Base-by-base conservation (phyloP, 169 alveolate species). In the Plasmodium malariae region DNA sequence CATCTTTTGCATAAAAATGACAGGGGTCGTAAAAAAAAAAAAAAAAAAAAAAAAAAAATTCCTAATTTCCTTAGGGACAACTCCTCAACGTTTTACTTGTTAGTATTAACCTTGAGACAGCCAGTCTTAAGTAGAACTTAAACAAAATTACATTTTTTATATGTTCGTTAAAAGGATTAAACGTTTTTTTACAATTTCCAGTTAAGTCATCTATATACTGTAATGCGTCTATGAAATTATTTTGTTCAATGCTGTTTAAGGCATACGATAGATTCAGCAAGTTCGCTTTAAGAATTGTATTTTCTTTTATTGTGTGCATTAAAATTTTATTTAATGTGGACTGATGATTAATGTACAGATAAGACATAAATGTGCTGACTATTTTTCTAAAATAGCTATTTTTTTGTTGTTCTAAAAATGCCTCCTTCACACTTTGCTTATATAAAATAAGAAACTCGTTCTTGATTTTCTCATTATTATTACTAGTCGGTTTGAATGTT, bases 211-310 rank as follows among this genome's bases (percentile, higher is more conserved):
- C 67, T 51, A 69, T 83, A 54, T 83, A 68, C 28, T 60, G 45
- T 28, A 83, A 30, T 0, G 91, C 71, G 26, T 83, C 91, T 24
- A 83, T 60, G 6, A 83, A 83, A 32, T 83, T 57, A n/a, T 83
- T 83, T n/a, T 83, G 68, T 37, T 67, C 51, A 59, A 68, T 30
- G 43, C 74, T 83, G 9, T 34, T 65, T 28, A 69, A 83, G 21
- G 91, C 91, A 43, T 68, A 83, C 1, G 91, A 83, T 45, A 83
- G 55, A 54, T 83, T 57, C 51, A 83, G 12, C 51, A 83, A 83
- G 17, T 83, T 83, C 19, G 24, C 55, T 55, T 83, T 83, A 55
- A 83, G 68, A 34, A 43, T n/a, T 19, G 45, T 49, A 83, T 83
- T 57, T n/a, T 74, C 59, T 26, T 62, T 78, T 36, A 57, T 19